phyloP scores from a whole-genome alignment of 2,329 filamentous ascomycete genomes.

The Neonectria faginata region DNA sequence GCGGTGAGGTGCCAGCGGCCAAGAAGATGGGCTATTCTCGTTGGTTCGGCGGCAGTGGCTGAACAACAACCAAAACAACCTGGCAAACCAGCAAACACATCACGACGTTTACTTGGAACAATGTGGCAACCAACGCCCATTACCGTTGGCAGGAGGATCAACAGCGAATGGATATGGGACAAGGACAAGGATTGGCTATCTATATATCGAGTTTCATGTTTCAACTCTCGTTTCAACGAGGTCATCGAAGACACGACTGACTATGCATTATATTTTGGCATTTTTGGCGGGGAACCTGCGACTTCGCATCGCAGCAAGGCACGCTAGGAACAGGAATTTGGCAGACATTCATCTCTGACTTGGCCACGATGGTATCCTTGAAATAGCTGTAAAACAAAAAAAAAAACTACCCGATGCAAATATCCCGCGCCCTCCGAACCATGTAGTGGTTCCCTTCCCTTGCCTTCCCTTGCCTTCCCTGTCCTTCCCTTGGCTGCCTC shows the following conservation, averaged over 20 bases:
- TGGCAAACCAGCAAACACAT: not conserved
- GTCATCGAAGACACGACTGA: not conserved
- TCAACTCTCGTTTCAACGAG: not conserved
- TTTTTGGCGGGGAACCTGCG: not conserved
- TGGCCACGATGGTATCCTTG: slow-evolving; percentile 17
- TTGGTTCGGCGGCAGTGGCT: slow-evolving; percentile 36
- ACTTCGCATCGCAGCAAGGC: not conserved
- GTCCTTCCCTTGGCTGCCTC: not conserved
- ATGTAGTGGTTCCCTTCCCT: not conserved
- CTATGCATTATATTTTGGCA: not conserved
- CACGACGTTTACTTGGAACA: not conserved
- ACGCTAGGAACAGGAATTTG: not conserved
- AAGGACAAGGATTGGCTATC: not conserved
- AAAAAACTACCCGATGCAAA: slow-evolving; percentile 24
- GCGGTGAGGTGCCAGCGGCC: slow-evolving; percentile 27
- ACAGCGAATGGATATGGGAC: not conserved
- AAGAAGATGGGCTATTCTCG: slow-evolving; percentile 31
- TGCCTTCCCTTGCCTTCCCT: not conserved
- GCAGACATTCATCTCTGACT: not conserved
- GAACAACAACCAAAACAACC: not conserved
- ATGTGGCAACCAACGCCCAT: not conserved
- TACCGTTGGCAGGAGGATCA: not conserved
- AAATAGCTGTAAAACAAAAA: slow-evolving; percentile 22
- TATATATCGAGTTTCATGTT: not conserved
- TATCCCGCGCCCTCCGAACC: slow-evolving; percentile 15